Evolutionary conservation across 139 green algal genomes (phyloP).

Genomic region (Desmodesmus armatus): DNA sequence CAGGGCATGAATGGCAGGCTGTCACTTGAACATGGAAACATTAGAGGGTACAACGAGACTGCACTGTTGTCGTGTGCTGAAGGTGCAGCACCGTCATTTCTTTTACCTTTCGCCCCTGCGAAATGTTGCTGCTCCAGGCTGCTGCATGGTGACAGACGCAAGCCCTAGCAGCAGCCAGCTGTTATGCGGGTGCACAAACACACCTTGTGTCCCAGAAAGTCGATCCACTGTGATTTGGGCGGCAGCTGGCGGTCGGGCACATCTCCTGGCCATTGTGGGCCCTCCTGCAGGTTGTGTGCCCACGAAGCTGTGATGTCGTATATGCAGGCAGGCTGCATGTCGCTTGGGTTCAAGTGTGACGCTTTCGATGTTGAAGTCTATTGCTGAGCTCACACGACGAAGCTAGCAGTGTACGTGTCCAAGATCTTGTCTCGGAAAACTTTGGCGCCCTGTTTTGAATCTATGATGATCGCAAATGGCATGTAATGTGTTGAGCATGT

Average conservation of each 20-base stretch:
- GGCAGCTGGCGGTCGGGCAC: neutral
- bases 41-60: neutral
- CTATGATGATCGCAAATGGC: no score
- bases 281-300: conserved; percentile 28
- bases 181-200: neutral
- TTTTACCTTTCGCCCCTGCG: no score
- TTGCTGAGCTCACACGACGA: no score
- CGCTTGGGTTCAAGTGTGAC: no score
- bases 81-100: neutral
- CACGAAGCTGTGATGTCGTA: conserved; percentile 43
- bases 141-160: no score
- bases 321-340: no score
- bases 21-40: neutral
- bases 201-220: conserved; percentile 48
- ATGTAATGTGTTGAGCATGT: no score
- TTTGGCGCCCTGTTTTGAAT: no score
- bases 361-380: no score
- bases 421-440: no score
- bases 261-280: neutral
- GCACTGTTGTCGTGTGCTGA: neutral
- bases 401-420: no score
- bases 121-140: no score
- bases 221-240: conserved; percentile 31
- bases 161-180: neutral
- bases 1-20: neutral